These are phyloP conservation scores for Sclerospora graminicola DNA, from an alignment of 352 stramenopile genomes.

Conservation along the genomic window DNA sequence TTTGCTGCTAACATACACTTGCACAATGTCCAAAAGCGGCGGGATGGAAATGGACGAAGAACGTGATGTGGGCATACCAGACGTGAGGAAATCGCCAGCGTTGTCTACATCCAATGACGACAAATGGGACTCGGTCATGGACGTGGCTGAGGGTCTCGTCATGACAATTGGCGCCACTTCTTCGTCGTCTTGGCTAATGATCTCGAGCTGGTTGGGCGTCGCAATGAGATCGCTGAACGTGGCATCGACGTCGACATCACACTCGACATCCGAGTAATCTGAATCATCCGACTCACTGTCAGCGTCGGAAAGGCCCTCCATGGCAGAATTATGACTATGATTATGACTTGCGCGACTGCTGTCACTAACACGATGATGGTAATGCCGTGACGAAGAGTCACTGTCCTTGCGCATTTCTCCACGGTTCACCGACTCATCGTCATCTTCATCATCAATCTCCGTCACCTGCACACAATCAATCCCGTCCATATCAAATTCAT, in stretches of 20 bases:
- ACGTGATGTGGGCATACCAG: slow-evolving; percentile 10
- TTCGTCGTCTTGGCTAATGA: slow-evolving; percentile 52
- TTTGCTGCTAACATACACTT: slow-evolving; percentile 85
- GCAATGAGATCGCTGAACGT: slow-evolving; percentile 81
- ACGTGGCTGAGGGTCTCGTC: slow-evolving; percentile 12
- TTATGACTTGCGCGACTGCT: slow-evolving; percentile 25
- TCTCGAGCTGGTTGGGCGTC: slow-evolving; percentile 39
- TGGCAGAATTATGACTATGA: slow-evolving; percentile 17
- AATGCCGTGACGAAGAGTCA: slow-evolving; percentile 28
- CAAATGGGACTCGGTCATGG: slow-evolving; percentile 16
- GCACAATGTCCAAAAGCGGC: slow-evolving; percentile 36
- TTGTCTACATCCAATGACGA: slow-evolving; percentile 26
- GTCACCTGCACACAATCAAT: slow-evolving; percentile 69
- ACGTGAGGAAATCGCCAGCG: slow-evolving; percentile 11
- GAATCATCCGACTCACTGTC: slow-evolving; percentile 50
- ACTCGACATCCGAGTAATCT: slow-evolving; percentile 76
- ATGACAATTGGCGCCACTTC: slow-evolving; percentile 43
- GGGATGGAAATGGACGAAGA: slow-evolving; percentile 13
- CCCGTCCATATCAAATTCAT: slow-evolving; percentile 64
- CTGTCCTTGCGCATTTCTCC: slow-evolving; percentile 28
- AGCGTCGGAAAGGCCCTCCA: slow-evolving; percentile 18
- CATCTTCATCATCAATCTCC: slow-evolving; percentile 65
- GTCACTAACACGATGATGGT: slow-evolving; percentile 19
- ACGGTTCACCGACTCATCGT: slow-evolving; percentile 36
- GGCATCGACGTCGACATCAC: slow-evolving; percentile 77